Conservation (phyloP, 257 asterid species). For the Capsicum pubescens region DNA sequence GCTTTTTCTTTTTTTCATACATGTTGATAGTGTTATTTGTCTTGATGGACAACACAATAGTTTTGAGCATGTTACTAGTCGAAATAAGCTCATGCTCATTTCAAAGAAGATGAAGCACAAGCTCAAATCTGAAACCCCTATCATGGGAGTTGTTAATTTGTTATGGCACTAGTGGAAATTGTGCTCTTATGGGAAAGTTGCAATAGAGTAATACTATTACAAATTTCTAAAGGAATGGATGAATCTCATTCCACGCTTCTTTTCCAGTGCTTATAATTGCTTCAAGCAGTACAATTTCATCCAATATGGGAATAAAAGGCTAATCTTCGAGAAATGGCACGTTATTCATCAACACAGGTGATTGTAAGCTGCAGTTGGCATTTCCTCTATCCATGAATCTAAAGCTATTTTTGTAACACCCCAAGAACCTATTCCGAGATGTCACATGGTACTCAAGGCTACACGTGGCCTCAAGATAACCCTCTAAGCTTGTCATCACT, state of each 20-base stretch:
- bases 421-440: too few species aligned
- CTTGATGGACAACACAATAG: too few species aligned
- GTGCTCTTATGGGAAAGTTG: constrained; percentile 19
- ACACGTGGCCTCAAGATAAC: too few species aligned
- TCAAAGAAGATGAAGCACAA: constrained; percentile 27
- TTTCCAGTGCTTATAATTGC: constrained; percentile 29
- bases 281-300: constrained; percentile 36
- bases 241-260: constrained; percentile 25
- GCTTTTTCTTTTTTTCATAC: too few species aligned
- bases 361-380: too few species aligned
- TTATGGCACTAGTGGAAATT: constrained; percentile 10
- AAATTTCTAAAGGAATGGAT: constrained; percentile 27
- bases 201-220: background rate
- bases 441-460: too few species aligned
- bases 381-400: too few species aligned
- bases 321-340: constrained; percentile 38
- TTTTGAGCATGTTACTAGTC: too few species aligned
- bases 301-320: constrained; percentile 43
- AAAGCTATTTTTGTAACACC: too few species aligned
- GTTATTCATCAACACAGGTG: constrained; percentile 30
- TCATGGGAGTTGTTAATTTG: constrained; percentile 7
- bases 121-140: constrained; percentile 31
- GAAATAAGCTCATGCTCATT: constrained; percentile 27
- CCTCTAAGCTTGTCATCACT: too few species aligned
- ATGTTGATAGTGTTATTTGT: too few species aligned